Evolutionary conservation across 164 flowering plant genomes (phyloP).

Genomic region (Tinospora cordifolia): DNA sequence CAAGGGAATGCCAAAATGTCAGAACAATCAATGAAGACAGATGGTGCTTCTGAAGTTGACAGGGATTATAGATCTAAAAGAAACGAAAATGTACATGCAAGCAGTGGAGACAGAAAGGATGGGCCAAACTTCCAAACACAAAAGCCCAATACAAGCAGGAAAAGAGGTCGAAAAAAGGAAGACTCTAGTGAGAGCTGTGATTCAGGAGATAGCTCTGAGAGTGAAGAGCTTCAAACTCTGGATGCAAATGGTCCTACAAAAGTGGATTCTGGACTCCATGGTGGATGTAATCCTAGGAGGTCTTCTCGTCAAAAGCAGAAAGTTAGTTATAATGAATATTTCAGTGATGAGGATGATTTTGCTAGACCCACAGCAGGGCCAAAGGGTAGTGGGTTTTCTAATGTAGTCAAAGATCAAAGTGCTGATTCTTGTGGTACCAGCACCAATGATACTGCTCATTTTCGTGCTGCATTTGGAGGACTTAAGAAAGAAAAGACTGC

Average conservation of each 20-base stretch:
- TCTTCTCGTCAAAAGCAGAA: slow-evolving; percentile 20
- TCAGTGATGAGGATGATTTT: slow-evolving; percentile 40
- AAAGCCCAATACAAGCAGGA: slow-evolving; percentile 21
- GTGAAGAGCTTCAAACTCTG: slow-evolving; percentile 17
- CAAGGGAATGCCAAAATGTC: slow-evolving; percentile 14
- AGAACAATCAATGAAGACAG: slow-evolving; percentile 8
- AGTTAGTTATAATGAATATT: slow-evolving; percentile 37
- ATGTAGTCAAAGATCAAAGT: slow-evolving; percentile 14
- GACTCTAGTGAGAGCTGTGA: slow-evolving; percentile 48
- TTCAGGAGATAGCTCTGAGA: slow-evolving; percentile 8
- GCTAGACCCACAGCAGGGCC: slow-evolving; percentile 20
- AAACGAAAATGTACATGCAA: slow-evolving; percentile 7
- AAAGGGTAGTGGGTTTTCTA: slow-evolving; percentile 21
- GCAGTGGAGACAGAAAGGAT: slow-evolving; percentile 4
- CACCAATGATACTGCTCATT: slow-evolving; percentile 9
- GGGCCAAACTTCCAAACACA: not conserved
- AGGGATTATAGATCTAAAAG: not conserved
- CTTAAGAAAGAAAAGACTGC: slow-evolving; percentile 9
- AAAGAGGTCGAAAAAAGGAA: slow-evolving; percentile 30
- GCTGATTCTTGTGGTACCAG: slow-evolving; percentile 5
- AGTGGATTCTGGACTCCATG: slow-evolving; percentile 8
- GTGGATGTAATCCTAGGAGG: slow-evolving; percentile 23
- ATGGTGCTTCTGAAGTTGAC: slow-evolving; percentile 9
- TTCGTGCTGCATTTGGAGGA: slow-evolving; percentile 6
- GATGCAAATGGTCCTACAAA: slow-evolving; percentile 8